Evolutionary conservation across 441 rosid genomes (phyloP), one percentile per base, ranked within the genome.

Genomic region (Arabidopsis lyrata): DNA sequence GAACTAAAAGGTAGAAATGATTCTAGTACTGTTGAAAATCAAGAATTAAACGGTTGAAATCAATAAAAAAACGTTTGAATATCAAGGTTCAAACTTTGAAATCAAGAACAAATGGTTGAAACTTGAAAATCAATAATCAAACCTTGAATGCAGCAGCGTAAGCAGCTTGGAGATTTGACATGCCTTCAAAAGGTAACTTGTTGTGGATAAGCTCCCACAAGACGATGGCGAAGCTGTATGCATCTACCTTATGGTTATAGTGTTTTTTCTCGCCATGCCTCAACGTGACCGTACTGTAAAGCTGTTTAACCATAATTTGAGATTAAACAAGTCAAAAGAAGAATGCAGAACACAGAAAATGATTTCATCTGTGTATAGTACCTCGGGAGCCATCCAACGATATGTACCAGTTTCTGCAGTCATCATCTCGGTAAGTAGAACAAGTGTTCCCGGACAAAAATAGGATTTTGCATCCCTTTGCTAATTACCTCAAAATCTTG

Each of bases 321-420:
- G 27, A 14, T 18, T 57, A 38, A 47, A 36, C 36, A 65, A 56
- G 27, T 5, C 63, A 52, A 72, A 31, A 5, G 13, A n/a, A 1
- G 48, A 34, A 22, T 11, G 35, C 8, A 57, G 62, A 66, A 3
- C 34, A 68, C 0, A 5, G 24, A 15, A 48, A 16, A 45, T 0
- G 38, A 72, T 22, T 31, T 41, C 7, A 53, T 42, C 3, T 0
- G 16, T 12, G 1, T n/a, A 7, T 8, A 55, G 63, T 75, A 90
- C 97, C 94, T 94, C 99, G 0, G 99, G 97, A 74, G 99, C 99
- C 99, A 94, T 94, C 99, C 97, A 94, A 16, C 97, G 92, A 48
- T 94, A 94, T 16, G 99, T 92, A 53, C 99, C 97, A 3, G 97
- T 92, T 78, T 94, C 97, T 56, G 99, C 97, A 24, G 97, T 94